Evolutionary conservation across 768 basidiomycete genomes (phyloP), one percentile per base, ranked within the genome.

Genomic region (Tylopilus rubrobrunneus): DNA sequence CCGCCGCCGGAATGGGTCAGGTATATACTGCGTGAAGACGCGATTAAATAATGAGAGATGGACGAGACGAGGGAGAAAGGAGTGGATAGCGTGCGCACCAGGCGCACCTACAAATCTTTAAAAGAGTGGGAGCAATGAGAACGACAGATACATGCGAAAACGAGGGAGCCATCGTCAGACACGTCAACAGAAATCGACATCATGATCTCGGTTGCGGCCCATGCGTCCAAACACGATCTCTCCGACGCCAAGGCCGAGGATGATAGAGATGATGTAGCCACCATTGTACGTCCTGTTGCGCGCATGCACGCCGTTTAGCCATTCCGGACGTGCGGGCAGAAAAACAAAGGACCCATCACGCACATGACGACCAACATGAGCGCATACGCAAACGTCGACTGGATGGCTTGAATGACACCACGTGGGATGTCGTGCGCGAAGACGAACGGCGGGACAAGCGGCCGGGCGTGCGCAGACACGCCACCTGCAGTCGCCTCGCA

Each of bases 351-450:
- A 43, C 40, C 21, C 27, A 8, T 29, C 25, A 42, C 85, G 70
- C 69, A 91, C 89, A 92, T 92, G 62, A 89, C 77, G 8, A 80
- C 82, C 65, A 92, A 68, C 92, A 96, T 95, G 52, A 95, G 78
- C 6, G 76, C 59, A 60, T 90, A 95, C 25, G 71, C 72, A 19
- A 94, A 62, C 19, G 82, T 68, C 40, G 82, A 75, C 53, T 92
- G 89, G 21, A 83, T 52, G 9, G 80, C 80, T 56, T 84, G 82
- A 40, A 91, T 61, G 2, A 79, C 64, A 1, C 91, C 91, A 36
- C 92, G 82, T 1, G 82, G 78, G 7, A 89, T 60, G 66, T 95
- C 93, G 56, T 87, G 82, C 15, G 75, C 25, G 25, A 25, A 25
- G 25, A 25, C 25, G 72, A 93, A 95, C 0, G 89, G 87, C 0